Evolutionary conservation across 345 rosid genomes (phyloP).

Genomic region (Salix caprea): DNA sequence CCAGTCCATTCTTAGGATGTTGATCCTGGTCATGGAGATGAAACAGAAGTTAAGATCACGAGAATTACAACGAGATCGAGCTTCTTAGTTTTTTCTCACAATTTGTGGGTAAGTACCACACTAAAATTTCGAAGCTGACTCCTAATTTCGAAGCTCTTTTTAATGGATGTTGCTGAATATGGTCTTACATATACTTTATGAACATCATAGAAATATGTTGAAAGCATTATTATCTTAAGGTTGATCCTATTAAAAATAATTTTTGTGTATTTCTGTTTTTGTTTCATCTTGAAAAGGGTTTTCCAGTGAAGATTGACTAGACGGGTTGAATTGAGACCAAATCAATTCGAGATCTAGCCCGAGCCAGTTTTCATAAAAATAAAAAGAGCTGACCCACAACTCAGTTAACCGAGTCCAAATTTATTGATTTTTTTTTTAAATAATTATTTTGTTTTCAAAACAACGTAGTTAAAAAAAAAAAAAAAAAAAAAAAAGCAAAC

Average conservation of each 20-base stretch:
- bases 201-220: not conserved
- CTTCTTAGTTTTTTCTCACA: conserved; percentile 11
- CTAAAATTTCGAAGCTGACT: no score
- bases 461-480: no score
- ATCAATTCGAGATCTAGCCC: no score
- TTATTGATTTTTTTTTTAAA: no score
- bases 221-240: no score
- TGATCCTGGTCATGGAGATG: conserved; percentile 11
- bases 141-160: no score
- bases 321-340: fast-evolving
- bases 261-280: not conserved
- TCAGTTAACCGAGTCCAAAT: fast-evolving
- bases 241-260: no score
- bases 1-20: conserved; percentile 45
- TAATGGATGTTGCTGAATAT: not conserved
- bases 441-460: no score
- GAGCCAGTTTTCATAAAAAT: not conserved
- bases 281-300: not conserved
- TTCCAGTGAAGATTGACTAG: not conserved
- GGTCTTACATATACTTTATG: not conserved
- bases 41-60: conserved; percentile 40
- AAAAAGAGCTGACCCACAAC: fast-evolving
- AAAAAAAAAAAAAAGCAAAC: no score
- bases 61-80: conserved; percentile 43
- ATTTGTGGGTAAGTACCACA: no score